These are phyloP conservation scores for Metschnikowia aberdeeniae DNA, from an alignment of 805 yeast species.

Conservation along the genomic window DNA sequence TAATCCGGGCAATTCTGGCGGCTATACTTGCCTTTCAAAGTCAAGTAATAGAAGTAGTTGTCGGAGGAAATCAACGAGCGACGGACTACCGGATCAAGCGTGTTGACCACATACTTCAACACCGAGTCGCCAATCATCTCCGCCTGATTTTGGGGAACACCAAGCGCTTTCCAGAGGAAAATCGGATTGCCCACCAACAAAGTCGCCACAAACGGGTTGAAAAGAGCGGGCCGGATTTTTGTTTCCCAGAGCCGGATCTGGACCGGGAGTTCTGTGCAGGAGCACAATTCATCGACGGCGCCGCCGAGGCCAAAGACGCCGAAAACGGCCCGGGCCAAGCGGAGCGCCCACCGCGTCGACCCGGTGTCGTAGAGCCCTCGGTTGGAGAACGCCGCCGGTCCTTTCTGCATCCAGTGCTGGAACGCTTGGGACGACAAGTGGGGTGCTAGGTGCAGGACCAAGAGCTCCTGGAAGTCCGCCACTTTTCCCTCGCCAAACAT, in stretches of 20 bases:
- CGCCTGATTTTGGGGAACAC: slow-evolving; percentile 87
- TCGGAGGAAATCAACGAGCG: slow-evolving; percentile 63
- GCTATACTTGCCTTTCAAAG: slow-evolving; percentile 58
- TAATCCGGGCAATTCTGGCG: slow-evolving; percentile 72
- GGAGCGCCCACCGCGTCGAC: slow-evolving; percentile 80
- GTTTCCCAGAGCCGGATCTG: slow-evolving; percentile 63
- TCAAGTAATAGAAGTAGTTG: slow-evolving; percentile 74
- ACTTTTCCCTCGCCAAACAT: slow-evolving; percentile 74
- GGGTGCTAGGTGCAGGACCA: slow-evolving; percentile 56
- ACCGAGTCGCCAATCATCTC: slow-evolving; percentile 73
- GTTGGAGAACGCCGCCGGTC: slow-evolving; percentile 56
- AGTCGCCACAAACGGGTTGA: slow-evolving; percentile 65
- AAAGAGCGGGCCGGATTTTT: slow-evolving; percentile 61
- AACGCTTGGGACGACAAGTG: slow-evolving; percentile 75
- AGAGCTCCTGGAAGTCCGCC: slow-evolving; percentile 30
- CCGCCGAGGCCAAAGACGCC: slow-evolving; percentile 48
- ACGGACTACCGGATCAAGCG: slow-evolving; percentile 69
- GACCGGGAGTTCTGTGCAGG: slow-evolving; percentile 53
- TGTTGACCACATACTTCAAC: slow-evolving; percentile 66
- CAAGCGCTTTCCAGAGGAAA: slow-evolving; percentile 85
- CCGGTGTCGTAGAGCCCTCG: slow-evolving; percentile 77
- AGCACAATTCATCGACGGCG: slow-evolving; percentile 53
- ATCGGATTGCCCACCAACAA: slow-evolving; percentile 74
- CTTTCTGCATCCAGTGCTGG: slow-evolving; percentile 73
- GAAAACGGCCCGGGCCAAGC: slow-evolving; percentile 62